Evolutionary conservation across 2,329 filamentous ascomycete genomes (phyloP).

Genomic region (Huntiella moniliformis): DNA sequence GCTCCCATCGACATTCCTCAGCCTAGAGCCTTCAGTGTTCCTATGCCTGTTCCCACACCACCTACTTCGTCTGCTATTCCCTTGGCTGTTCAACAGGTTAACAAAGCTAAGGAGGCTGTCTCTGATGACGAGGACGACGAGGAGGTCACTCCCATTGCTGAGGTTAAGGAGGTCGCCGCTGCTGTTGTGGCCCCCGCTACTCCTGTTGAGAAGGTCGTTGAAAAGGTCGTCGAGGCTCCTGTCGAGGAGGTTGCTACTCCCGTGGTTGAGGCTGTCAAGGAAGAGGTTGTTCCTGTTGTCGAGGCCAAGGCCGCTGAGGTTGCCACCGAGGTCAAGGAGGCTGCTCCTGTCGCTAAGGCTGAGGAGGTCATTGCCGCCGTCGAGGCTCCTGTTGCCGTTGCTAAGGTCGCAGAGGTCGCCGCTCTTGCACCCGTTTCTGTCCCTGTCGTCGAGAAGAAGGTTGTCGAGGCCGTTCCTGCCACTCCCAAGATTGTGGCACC

Average conservation of each 20-base stretch:
- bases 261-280: neutral
- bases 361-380: neutral
- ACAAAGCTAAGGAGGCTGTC: neutral
- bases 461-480: neutral
- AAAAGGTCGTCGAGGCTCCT: neutral
- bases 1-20: neutral
- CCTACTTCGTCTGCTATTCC: slow-evolving; percentile 3
- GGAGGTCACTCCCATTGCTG: neutral
- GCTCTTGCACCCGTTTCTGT: neutral
- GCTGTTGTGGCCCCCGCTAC: neutral
- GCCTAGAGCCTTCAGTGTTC: neutral
- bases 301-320: neutral
- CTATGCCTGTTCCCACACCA: slow-evolving; percentile 3
- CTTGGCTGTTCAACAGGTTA: slow-evolving; percentile 1
- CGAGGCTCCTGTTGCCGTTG: neutral
- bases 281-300: neutral
- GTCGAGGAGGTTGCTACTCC: neutral
- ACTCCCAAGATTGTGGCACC: neutral
- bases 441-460: neutral
- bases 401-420: neutral
- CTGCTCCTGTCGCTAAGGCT: neutral
- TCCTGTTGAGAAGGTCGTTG: neutral
- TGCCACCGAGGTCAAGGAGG: neutral
- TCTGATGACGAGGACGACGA: neutral
- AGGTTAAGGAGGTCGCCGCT: neutral